These are phyloP conservation scores for Heterobasidion parviporum DNA, from an alignment of 1,284 basidiomycete genomes.

Conservation along the genomic window DNA sequence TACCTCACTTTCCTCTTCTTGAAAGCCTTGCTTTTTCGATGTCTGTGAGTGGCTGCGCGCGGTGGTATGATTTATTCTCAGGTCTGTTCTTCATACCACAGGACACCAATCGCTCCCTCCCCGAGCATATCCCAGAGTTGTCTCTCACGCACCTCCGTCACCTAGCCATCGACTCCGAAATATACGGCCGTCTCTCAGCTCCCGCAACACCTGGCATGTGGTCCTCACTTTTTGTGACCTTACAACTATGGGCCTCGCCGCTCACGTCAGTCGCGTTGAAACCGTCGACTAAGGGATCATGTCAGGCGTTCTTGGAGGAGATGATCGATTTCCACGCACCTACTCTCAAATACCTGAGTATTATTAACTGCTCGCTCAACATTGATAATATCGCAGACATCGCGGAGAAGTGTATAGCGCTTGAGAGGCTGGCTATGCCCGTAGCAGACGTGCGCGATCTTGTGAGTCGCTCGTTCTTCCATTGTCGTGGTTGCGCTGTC, in stretches of 20 bases:
- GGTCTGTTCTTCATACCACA: constrained; percentile 12
- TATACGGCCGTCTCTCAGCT: constrained; percentile 22
- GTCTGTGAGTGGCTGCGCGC: constrained; percentile 30
- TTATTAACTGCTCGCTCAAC: constrained; percentile 38
- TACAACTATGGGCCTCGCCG: constrained; percentile 20
- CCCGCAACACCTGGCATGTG: constrained; percentile 26
- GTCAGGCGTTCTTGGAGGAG: constrained; percentile 30
- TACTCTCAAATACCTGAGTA: constrained; percentile 36
- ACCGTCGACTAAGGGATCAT: constrained; percentile 33
- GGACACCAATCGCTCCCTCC: constrained; percentile 24
- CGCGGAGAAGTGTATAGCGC: constrained; percentile 30
- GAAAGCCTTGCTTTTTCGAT: constrained; percentile 52
- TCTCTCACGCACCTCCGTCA: constrained; percentile 38
- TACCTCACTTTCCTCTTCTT: constrained; percentile 40
- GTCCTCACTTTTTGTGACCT: constrained; percentile 26
- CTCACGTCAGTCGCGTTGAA: constrained; percentile 41
- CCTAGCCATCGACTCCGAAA: constrained; percentile 38
- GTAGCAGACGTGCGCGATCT: constrained; percentile 39
- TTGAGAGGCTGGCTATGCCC: constrained; percentile 43
- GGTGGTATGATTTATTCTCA: background rate
- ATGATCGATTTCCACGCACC: constrained; percentile 34
- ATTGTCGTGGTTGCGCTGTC: background rate
- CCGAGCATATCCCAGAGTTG: constrained; percentile 13
- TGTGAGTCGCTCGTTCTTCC: constrained; percentile 23
- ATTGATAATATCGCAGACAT: constrained; percentile 31